Evolutionary conservation across 768 basidiomycete species (phyloP), one percentile per base, ranked within the genome.

Genomic region (Panus rudis): DNA sequence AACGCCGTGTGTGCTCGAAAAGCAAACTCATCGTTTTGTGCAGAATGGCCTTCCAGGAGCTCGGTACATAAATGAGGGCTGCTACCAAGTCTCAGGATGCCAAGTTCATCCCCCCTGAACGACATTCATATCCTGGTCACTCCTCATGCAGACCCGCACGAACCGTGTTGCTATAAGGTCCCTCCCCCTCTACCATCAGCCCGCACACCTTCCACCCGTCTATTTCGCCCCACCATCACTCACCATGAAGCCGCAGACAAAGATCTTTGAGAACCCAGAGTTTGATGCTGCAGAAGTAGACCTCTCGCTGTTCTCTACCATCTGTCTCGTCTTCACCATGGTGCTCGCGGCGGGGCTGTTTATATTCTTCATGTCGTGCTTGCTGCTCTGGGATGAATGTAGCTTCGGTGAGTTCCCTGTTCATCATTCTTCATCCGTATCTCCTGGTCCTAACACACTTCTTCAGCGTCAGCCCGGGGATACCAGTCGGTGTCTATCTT

Each of bases 261-360:
- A 51, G 38, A 35, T 55, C 6, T 55, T 52, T 46, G 54, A 48
- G 39, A 51, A 55, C 38, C 54, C 54, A 24, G 51, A 55, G 35
- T 46, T 52, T 34, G 45, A 43, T 33, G 42, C 43, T 17, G 51
- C 52, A 12, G 47, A 49, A 2, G 39, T 32, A 22, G 58, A 57
- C 37, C 6, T 55, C n/a, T 52, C 55, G 6, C 58, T 59, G 14
- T 31, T 54, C 22, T 52, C 55, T 19, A 59, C 58, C 33, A 48
- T 59, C 38, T 50, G 54, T 46, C 49, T 59, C 40, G 54, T 59
- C 21, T 39, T 54, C 21, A 39, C 43, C 22, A 42, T 59, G 19
- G 53, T 43, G 8, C 21, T 57, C 11, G 35, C 39, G 10, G 58
- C 50, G 11, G 58, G 49, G 27, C 27, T 53, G 42, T 52, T 56